A percentile compares a stretch with the other conserved stretches of the same genome.
Conservation (phyloP, 805 yeast genomes). For the Kodamaea nitidulidarum region DNA sequence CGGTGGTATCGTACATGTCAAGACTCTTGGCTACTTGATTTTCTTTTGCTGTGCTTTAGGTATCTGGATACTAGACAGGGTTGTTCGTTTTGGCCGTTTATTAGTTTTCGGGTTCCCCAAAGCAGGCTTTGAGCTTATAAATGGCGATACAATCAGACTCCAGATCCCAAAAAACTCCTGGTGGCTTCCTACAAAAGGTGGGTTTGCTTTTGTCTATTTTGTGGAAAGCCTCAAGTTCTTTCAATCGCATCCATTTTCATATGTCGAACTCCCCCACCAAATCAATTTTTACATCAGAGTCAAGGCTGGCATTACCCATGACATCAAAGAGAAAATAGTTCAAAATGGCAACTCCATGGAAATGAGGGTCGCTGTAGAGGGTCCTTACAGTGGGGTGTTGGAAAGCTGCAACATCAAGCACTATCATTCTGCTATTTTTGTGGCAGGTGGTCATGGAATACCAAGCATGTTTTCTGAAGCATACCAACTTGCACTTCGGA, state of each 20-base stretch:
- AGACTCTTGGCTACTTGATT: conserved; percentile 27
- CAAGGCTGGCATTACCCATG: conserved; percentile 50
- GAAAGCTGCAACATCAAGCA: conserved; percentile 41
- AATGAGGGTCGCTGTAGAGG: conserved; percentile 49
- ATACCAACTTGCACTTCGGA: conserved; percentile 4
- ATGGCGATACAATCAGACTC: conserved; percentile 34
- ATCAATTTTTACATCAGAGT: conserved; percentile 48
- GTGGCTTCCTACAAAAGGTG: conserved; percentile 46
- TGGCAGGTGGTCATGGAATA: conserved; percentile 65
- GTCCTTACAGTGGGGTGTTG: conserved; percentile 49
- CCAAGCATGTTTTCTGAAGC: conserved; percentile 51
- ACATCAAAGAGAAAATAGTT: conserved; percentile 22
- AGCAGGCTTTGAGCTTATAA: conserved; percentile 28
- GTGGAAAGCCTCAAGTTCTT: conserved; percentile 46
- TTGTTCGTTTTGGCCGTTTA: conserved; percentile 25
- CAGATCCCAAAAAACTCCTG: conserved; percentile 31
- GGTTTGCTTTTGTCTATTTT: conserved; percentile 56
- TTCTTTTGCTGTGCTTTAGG: conserved; percentile 30
- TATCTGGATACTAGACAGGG: conserved; percentile 36
- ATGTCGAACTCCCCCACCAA: conserved; percentile 25
- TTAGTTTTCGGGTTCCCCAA: conserved; percentile 33
- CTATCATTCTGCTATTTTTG: conserved; percentile 44
- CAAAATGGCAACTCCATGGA: conserved; percentile 18
- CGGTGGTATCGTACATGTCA: conserved; percentile 45
- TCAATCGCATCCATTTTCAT: conserved; percentile 69